Conservation (phyloP, 2,329 filamentous ascomycete species). For the Byssochlamys sp. region DNA sequence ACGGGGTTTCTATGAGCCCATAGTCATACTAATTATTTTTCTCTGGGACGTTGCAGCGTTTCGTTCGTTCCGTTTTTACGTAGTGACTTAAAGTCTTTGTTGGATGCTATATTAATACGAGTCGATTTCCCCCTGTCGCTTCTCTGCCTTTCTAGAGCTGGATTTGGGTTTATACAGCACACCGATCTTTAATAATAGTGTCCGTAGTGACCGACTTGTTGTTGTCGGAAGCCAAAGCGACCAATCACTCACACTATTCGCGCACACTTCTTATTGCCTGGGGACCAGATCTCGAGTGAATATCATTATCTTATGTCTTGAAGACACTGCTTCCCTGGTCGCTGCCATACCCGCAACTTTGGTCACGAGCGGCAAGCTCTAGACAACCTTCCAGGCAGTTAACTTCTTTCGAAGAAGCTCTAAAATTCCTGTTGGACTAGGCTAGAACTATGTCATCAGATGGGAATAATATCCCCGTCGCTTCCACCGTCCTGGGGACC, state of each 20-base stretch:
- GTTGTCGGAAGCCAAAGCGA: not conserved
- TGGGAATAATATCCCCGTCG: slow-evolving; percentile 20
- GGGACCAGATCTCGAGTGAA: too few relatives aligned
- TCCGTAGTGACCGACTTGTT: not conserved
- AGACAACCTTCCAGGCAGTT: not conserved
- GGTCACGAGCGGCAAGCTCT: not conserved
- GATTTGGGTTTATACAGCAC: not conserved
- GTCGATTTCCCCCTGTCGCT: not conserved
- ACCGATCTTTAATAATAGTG: not conserved
- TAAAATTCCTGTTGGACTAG: not conserved
- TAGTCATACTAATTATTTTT: too few relatives aligned
- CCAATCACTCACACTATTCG: not conserved
- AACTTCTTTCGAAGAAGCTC: not conserved
- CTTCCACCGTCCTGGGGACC: slow-evolving; percentile 31
- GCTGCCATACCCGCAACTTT: not conserved
- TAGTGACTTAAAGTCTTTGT: not conserved
- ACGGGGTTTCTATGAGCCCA: not conserved
- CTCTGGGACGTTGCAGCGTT: not conserved
- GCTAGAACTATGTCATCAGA: slow-evolving; percentile 4
- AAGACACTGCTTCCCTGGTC: not conserved
- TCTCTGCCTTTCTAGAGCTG: not conserved
- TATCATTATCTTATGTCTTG: not conserved
- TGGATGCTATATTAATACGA: not conserved
- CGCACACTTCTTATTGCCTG: not conserved
- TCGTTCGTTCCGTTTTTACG: not conserved